A percentile compares a stretch with the other conserved stretches of the same genome.
Evolutionary conservation across 768 basidiomycete species (phyloP).

Genomic region (Phaeotremella fagi): DNA sequence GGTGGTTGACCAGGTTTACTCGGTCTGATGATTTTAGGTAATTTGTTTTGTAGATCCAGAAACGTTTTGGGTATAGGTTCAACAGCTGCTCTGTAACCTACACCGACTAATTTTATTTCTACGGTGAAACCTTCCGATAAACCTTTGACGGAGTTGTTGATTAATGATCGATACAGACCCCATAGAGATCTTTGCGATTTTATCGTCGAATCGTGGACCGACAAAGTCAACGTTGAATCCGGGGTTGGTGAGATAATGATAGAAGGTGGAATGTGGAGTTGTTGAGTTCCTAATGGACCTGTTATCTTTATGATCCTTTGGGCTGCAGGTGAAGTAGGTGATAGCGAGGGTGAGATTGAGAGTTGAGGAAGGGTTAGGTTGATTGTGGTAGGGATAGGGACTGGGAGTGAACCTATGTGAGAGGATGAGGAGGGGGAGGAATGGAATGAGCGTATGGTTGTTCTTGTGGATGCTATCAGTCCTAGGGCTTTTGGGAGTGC

Average conservation of each 20-base stretch:
- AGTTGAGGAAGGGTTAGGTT: conserved; percentile 45
- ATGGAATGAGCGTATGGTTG: too few relatives aligned
- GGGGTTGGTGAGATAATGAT: conserved; percentile 46
- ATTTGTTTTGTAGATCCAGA: conserved; percentile 22
- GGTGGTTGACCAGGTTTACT: conserved; percentile 58
- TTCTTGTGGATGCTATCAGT: too few relatives aligned
- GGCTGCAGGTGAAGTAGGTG: conserved; percentile 37
- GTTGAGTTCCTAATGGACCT: conserved; percentile 58
- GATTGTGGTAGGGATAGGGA: conserved; percentile 57
- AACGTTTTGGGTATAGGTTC: conserved; percentile 53
- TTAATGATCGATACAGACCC: conserved; percentile 89
- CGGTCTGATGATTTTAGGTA: conserved; percentile 41
- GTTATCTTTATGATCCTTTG: conserved; percentile 54
- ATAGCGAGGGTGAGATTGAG: conserved; percentile 23
- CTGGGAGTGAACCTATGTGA: conserved; percentile 55
- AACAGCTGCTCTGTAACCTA: conserved; percentile 83
- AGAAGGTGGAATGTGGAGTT: conserved; percentile 54
- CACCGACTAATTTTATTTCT: conserved; percentile 83
- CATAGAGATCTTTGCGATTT: conserved; percentile 84
- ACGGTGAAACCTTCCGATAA: conserved; percentile 83
- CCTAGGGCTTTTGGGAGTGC: too few relatives aligned
- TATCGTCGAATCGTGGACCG: conserved; percentile 55
- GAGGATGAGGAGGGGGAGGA: conserved; percentile 35
- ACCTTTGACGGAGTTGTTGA: conserved; percentile 81
- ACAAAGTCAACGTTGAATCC: conserved; percentile 15